Percentiles rank a stretch among this genome's conserved stretches.
Evolutionary conservation across 1,139 yeast genomes (phyloP).

Genomic region (Diutina neorugosa): DNA sequence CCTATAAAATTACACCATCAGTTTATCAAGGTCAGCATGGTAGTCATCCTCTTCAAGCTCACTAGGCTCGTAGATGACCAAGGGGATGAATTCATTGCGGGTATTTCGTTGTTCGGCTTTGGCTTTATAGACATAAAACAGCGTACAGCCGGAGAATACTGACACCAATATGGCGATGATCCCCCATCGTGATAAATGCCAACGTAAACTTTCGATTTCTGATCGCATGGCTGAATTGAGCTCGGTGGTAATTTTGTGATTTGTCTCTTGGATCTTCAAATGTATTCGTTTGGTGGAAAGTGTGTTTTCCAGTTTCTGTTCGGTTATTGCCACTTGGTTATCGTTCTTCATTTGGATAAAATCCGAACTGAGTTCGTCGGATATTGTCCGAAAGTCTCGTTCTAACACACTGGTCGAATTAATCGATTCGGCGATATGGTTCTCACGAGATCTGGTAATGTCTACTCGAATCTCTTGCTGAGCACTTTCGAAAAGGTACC

Average conservation of each 20-base stretch:
- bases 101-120: conserved; percentile 15
- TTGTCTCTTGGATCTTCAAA: conserved; percentile 68
- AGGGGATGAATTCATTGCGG: conserved; percentile 28
- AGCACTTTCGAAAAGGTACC: conserved; percentile 84
- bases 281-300: conserved; percentile 60
- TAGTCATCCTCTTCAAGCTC: conserved; percentile 38
- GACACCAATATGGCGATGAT: conserved; percentile 43
- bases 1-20: not conserved
- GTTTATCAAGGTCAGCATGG: conserved; percentile 27
- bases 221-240: conserved; percentile 73
- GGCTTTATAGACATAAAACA: conserved; percentile 25
- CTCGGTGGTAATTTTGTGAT: conserved; percentile 76
- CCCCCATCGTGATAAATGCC: conserved; percentile 92
- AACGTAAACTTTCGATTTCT: conserved; percentile 77
- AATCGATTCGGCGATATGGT: conserved; percentile 56
- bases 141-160: conserved; percentile 30
- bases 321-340: conserved; percentile 73
- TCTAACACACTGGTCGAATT: conserved; percentile 59
- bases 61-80: conserved; percentile 36
- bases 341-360: conserved; percentile 60
- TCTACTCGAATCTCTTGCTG: conserved; percentile 80
- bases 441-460: conserved; percentile 60
- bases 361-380: conserved; percentile 69
- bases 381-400: conserved; percentile 55
- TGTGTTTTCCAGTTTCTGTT: conserved; percentile 78